Evolutionary conservation across 495 filamentous ascomycete genomes (phyloP), one percentile per base, ranked within the genome.

Genomic region (Talaromyces proteolyticus): DNA sequence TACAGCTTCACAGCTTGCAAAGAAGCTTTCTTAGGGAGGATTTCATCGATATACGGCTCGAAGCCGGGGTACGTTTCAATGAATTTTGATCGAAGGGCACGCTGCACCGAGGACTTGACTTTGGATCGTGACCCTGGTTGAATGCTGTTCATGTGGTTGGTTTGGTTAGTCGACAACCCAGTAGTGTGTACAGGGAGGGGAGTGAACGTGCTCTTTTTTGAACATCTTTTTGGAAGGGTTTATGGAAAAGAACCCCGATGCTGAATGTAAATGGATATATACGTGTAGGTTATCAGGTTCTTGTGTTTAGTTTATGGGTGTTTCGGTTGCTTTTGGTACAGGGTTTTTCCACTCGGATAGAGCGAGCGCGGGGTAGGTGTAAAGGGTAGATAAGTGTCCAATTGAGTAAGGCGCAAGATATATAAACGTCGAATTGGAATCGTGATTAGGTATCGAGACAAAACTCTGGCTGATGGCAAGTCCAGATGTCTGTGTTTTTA

Each of bases 41-140:
- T 85, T 61, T 94, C 89, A 62, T 98, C 93, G 69, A 96, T 95
- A 67, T 88, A 77, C 0, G 89, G 89, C 50, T 82, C 83, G 47
- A 96, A 87, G 14, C 87, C 76, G 1, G 93, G 93, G 70, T 91
- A 96, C 40, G 89, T 85, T 29, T 89, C 79, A 53, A 89, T 67
- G 57, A 96, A 73, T 57, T 87, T 88, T 50, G 84, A 76, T 57
- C 93, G 87, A 52, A 98, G 79, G 53, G 75, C 81, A 53, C 93
- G 88, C 70, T 95, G 90, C 38, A 87, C 89, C 16, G 91, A 96
- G 57, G 92, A 95, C 71, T 97, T 98, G 68, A 98, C 89, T 78
- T 97, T 98, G 53, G 89, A 87, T 68, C 92, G 93, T 48, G 87
- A 82, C 48, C 85, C 84, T 7, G 84, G 68, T 58, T 82, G 75